Base-by-base conservation (phyloP, 352 stramenopile genomes). In the Pythium insidiosum region DNA sequence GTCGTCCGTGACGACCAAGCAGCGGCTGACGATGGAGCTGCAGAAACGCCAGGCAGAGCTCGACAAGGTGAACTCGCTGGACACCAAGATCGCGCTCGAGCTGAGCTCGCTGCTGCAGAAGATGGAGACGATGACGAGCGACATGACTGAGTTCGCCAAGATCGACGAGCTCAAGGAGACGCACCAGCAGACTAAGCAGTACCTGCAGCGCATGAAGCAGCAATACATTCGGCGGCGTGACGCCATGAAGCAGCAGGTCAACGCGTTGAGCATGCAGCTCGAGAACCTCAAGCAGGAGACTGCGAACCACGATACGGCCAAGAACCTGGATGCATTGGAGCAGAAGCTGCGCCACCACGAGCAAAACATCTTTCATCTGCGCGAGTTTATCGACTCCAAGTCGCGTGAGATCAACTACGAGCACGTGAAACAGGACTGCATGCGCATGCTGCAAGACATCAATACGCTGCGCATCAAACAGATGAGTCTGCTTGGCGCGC, bases 351-450 rank as follows among this genome's bases (percentile, higher is more conserved):
- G 81, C 9, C 81, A 94, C 51, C 88, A 96, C 54, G 84, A 95
- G 56, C 86, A 96, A 56, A 95, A 88, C 36, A 96, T 97, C 38
- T 96, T 95, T 61, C 81, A 89, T 52, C 47, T 96, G 20, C 78
- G 76, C 52, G 88, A 96, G 39, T 95, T 75, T 46, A 79, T 94
- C 20, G 87, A 94, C 52, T 73, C 78, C 20, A 95, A 96, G 56
- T 73, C 73, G 41, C 67, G 84, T 42, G 84, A 95, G 49, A 86
- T 94, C 38, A 78, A 96, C 61, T 96, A 94, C 54, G 76, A 96
- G 21, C 69, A 73, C 42, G 56, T 94, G 29, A 90, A 88, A 56
- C 73, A 86, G 24, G 65, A 91, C 53, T 94, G 74, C 47, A 63
- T 90, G 42, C 75, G 78, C 42, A 66, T 73, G 19, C 50, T 90